Percentiles rank a stretch among this genome's conserved stretches.
Evolutionary conservation across 148 eudicot species (phyloP).

Genomic region (Vaccinium myrtillus): DNA sequence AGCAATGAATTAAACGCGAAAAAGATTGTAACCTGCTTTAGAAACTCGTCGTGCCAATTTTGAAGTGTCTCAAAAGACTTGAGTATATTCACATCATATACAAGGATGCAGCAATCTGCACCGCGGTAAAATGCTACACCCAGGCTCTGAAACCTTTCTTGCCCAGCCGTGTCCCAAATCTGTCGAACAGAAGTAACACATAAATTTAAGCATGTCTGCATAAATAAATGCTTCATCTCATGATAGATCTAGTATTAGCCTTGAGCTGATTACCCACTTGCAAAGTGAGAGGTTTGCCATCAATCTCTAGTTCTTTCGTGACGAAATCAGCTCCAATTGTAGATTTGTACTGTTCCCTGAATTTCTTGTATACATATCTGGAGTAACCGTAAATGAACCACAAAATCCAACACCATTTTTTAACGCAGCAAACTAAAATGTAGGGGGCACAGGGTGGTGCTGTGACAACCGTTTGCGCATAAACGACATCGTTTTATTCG

Average conservation of each 20-base stretch:
- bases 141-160: slow-evolving; percentile 61
- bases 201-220: not conserved
- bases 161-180: slow-evolving; percentile 76
- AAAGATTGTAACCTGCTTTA: slow-evolving; percentile 39
- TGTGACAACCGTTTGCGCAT: not conserved
- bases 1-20: not conserved
- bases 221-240: not conserved
- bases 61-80: slow-evolving; percentile 53
- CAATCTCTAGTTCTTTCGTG: slow-evolving; percentile 60
- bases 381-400: not conserved
- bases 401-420: not conserved
- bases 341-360: slow-evolving; percentile 67
- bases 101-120: slow-evolving; percentile 60
- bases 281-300: slow-evolving; percentile 50
- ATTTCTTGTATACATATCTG: slow-evolving; percentile 67
- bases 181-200: not conserved
- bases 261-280: slow-evolving; percentile 39
- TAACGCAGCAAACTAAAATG: not conserved
- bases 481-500: not conserved
- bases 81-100: slow-evolving; percentile 47
- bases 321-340: slow-evolving; percentile 87
- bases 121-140: slow-evolving; percentile 66
- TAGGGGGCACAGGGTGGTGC: not conserved
- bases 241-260: not conserved
- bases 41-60: slow-evolving; percentile 56